Evolutionary conservation across 2,329 filamentous ascomycete species (phyloP), one percentile per base, ranked within the genome.

Genomic region (Pseudocercospora pini-densiflorae): DNA sequence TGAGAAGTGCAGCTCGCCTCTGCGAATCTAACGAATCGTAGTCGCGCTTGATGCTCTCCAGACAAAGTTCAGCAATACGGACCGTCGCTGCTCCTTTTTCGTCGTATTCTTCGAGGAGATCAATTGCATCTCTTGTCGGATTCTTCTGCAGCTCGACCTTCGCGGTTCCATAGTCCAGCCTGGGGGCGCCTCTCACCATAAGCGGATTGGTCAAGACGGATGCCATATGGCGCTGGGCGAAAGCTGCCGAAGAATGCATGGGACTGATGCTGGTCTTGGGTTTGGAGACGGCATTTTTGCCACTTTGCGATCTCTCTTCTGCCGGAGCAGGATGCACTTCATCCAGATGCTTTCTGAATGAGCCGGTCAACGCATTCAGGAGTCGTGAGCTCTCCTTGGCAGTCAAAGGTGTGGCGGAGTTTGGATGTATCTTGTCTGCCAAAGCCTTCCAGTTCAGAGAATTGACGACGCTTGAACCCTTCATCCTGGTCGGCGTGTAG

Each of bases 311-410:
- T 21, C 24, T 60, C 60, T 64, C 62, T 45, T 61, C 60, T 54
- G 23, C 65, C n/a, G 72, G 69, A 33, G 76, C 73, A 19, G 84
- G 85, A 77, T 89, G 85, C 65, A 86, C 84, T 61, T 80, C 82
- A 72, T 90, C 88, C 49, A 91, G 83, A 65, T 90, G 87, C 59
- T 83, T 81, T 70, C 87, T 83, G 76, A 91, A 91, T 12, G 88
- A 90, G 47, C 82, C 83, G 23, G 87, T 89, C 69, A 91, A 83
- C 21, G 88, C 81, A 61, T 81, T 83, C 47, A 90, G 82, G 7
- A 91, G 80, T 71, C 87, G 84, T 68, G 86, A 81, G 16, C 85
- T 88, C 72, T 90, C 86, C 64, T 83, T 83, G 4, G 83, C 80
- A 27, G 83, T 86, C 16, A 89, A 80, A 24, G 88, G 84, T 3